Base-by-base conservation (phyloP, 805 yeast species). In the baker's yeast (Saccharomyces cerevisiae) region DNA sequence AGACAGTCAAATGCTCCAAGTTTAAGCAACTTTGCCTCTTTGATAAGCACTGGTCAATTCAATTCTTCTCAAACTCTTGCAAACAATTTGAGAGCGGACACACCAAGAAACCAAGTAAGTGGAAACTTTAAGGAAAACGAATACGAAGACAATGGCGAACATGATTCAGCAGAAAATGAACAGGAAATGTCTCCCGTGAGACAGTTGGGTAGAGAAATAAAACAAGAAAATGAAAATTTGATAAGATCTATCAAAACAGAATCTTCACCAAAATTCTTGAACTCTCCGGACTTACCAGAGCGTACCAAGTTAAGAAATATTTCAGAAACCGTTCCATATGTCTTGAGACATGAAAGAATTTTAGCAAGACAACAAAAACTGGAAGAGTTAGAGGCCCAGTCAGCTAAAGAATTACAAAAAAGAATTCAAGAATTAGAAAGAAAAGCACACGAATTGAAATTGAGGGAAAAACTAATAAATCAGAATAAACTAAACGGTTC, bases 261-360 rank as follows among this genome's bases (percentile, higher is more conserved):
- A 21, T 70, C 75, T 47, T 61, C 70, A 0, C 66, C 72, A 11
- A 36, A 36, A 11, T 36, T 36, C 8, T 17, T 36, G 10, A 36
- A 36, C 22, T 36, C 43, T 36, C 24, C 43, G 11, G 70, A 70
- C 36, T 53, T 61, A 8, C 72, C 73, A 46, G 79, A 79, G 51
- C 79, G 88, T 58, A 77, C 77, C 59, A 87, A 85, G 69, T 73
- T 87, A 59, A 77, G 95, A 65, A 87, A 84, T 64, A 82, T 87
- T 53, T 84, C 90, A 47, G 92, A 86, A 65, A 87, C 94, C 1
- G 88, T 87, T 26, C 95, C 95, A n/a, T 87, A 87, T 61, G 85
- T 86, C 32, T 73, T 87, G 57, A 79, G 88, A 66, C 92, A 87
- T 68, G 92, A 87, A 69, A 79, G 85, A 54, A 79, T 87, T 54